Evolutionary conservation across 495 filamentous ascomycete species (phyloP).

Genomic region (Cercophora sp.): DNA sequence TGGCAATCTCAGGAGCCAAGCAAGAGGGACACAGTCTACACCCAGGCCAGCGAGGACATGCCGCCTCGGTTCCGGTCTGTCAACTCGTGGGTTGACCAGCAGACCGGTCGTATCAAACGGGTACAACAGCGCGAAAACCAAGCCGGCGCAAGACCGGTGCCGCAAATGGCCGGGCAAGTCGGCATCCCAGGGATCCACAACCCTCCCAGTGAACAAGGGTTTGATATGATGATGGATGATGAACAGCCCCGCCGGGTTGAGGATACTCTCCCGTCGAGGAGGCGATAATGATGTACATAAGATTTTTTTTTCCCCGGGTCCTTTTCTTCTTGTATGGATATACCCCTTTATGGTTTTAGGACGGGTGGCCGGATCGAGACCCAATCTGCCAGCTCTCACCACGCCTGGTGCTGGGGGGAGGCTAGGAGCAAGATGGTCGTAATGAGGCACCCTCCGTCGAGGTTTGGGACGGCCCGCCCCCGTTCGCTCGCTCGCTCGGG

Average conservation of each 20-base stretch:
- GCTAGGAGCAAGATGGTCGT: too few relatives aligned
- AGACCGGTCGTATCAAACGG: conserved; percentile 40
- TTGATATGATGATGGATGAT: conserved; percentile 35
- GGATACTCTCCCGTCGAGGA: conserved; percentile 1
- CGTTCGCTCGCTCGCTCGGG: too few relatives aligned
- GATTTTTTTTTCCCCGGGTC: background rate
- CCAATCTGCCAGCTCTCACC: too few relatives aligned
- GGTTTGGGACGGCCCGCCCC: too few relatives aligned
- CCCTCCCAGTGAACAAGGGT: conserved; percentile 30
- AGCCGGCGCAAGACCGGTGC: conserved; percentile 23
- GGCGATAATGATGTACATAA: background rate
- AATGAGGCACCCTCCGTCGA: too few relatives aligned
- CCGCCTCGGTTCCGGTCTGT: conserved; percentile 55
- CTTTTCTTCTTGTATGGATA: background rate
- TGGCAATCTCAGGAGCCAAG: conserved; percentile 29
- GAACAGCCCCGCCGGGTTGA: conserved; percentile 29
- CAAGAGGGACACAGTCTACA: conserved; percentile 44
- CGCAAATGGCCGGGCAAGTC: conserved; percentile 18
- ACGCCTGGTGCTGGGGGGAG: too few relatives aligned
- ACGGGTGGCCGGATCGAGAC: too few relatives aligned
- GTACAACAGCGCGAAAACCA: conserved; percentile 27
- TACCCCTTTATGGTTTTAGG: too few relatives aligned
- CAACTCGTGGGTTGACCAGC: conserved; percentile 60
- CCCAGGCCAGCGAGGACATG: conserved; percentile 42
- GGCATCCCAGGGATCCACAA: conserved; percentile 30